Conservation (phyloP, 352 stramenopile species). For the Pythium sp. region DNA sequence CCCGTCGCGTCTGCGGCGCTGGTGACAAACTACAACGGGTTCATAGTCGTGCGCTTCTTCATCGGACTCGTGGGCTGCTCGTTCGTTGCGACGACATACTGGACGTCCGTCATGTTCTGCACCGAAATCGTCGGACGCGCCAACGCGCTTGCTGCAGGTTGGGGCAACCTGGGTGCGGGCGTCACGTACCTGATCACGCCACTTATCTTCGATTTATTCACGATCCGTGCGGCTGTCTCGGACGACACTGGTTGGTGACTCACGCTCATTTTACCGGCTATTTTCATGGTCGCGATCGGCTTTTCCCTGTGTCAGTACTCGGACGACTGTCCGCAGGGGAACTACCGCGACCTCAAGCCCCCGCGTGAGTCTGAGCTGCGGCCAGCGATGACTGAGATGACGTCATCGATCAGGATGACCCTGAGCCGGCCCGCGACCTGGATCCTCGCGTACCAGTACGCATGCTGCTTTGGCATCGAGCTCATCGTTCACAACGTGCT, state of each 20-base stretch:
- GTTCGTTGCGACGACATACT: slow-evolving; percentile 94
- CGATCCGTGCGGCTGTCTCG: slow-evolving; percentile 35
- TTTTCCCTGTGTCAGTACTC: slow-evolving; percentile 72
- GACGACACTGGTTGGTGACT: slow-evolving; percentile 88
- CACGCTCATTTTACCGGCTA: slow-evolving; percentile 85
- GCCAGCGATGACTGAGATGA: background rate
- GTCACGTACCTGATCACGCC: slow-evolving; percentile 87
- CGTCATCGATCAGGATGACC: slow-evolving; percentile 28
- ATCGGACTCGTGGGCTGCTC: slow-evolving; percentile 92
- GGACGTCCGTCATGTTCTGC: slow-evolving; percentile 92
- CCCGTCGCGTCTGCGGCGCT: slow-evolving; percentile 83
- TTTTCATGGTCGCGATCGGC: slow-evolving; percentile 76
- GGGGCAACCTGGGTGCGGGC: slow-evolving; percentile 93
- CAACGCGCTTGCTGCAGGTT: slow-evolving; percentile 91
- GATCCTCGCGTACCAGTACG: slow-evolving; percentile 91
- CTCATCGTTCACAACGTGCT: slow-evolving; percentile 94
- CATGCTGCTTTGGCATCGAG: slow-evolving; percentile 93
- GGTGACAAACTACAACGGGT: slow-evolving; percentile 65
- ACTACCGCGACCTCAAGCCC: slow-evolving; percentile 76
- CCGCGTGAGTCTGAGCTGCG: background rate
- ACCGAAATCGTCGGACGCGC: slow-evolving; percentile 91
- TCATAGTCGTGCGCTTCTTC: slow-evolving; percentile 90
- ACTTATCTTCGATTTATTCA: slow-evolving; percentile 87
- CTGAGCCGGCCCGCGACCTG: slow-evolving; percentile 65
- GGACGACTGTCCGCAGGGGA: slow-evolving; percentile 92